Conservation (phyloP, 495 filamentous ascomycete species). For the Aspergillus conjunctus region DNA sequence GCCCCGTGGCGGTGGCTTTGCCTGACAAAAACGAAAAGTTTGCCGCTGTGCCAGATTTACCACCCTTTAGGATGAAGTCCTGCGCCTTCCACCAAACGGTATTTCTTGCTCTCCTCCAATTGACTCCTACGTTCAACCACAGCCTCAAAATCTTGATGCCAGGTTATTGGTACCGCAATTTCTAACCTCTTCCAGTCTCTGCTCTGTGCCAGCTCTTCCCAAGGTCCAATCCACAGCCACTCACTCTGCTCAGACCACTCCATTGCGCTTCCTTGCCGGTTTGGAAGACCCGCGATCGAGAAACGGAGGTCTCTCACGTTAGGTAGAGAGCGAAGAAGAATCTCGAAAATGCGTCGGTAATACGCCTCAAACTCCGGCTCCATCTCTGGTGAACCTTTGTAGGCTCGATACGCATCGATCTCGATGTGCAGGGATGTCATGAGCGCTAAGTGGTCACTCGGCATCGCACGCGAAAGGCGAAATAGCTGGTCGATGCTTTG, state of each 20-base stretch:
- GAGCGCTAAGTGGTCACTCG: slow-evolving; percentile 3
- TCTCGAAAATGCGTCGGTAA: slow-evolving; percentile 10
- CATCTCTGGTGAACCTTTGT: slow-evolving; percentile 10
- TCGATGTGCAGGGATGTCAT: slow-evolving; percentile 14
- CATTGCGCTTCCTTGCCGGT: neutral
- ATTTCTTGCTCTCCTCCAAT: slow-evolving; percentile 7
- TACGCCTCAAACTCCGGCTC: slow-evolving; percentile 4
- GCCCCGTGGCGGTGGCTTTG: no score
- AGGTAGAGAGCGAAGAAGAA: slow-evolving; percentile 2
- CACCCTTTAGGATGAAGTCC: slow-evolving; percentile 11
- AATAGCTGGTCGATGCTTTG: slow-evolving; percentile 21
- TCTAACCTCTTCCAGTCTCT: slow-evolving; percentile 16
- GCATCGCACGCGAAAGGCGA: slow-evolving; percentile 13
- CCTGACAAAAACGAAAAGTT: no score
- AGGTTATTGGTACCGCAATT: slow-evolving; percentile 11
- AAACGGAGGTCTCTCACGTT: slow-evolving; percentile 9
- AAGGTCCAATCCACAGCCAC: slow-evolving; percentile 16
- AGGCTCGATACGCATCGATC: slow-evolving; percentile 18
- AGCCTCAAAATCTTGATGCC: slow-evolving; percentile 6
- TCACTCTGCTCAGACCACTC: slow-evolving; percentile 14
- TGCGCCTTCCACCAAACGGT: slow-evolving; percentile 12
- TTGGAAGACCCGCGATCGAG: slow-evolving; percentile 17
- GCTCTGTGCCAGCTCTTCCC: slow-evolving; percentile 14
- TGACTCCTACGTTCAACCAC: slow-evolving; percentile 12
- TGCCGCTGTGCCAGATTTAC: neutral